phyloP scores from a whole-genome alignment of 2,329 filamentous ascomycete species.

The Botrytis byssoidea region DNA sequence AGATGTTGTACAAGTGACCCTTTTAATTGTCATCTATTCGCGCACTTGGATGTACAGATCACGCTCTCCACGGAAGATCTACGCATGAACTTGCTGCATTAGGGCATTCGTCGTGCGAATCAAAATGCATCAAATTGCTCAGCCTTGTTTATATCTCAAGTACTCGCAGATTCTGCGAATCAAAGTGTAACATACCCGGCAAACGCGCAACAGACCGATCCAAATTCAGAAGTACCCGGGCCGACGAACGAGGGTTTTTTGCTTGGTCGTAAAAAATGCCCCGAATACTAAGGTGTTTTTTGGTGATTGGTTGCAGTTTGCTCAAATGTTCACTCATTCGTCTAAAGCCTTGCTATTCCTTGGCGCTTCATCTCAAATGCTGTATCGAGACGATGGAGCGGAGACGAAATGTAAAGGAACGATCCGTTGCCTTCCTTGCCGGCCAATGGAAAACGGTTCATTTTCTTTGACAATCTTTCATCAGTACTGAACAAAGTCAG shows the following conservation, averaged over 20 bases:
- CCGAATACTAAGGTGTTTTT: background rate
- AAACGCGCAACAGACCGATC: background rate
- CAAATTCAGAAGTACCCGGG: background rate
- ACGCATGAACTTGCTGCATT: background rate
- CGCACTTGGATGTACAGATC: background rate
- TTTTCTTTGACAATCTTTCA: background rate
- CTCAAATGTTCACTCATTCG: background rate
- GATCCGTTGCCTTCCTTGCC: background rate
- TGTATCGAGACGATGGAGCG: background rate
- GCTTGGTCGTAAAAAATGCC: background rate
- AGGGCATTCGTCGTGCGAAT: background rate
- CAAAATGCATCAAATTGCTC: background rate
- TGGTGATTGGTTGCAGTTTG: background rate
- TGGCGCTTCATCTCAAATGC: background rate
- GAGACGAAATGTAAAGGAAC: background rate
- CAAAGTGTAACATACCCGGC: background rate
- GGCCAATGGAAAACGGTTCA: background rate
- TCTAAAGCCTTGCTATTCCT: background rate
- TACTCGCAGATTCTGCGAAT: constrained; percentile 16
- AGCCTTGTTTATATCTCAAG: background rate
- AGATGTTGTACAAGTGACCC: background rate
- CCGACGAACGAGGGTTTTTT: background rate
- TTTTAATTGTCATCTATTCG: background rate
- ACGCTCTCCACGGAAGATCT: background rate
- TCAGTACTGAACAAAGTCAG: background rate